These are phyloP conservation scores for Hyphopichia wangnamkhiaoensis DNA, from an alignment of 1,139 yeast genomes.

Conservation along the genomic window DNA sequence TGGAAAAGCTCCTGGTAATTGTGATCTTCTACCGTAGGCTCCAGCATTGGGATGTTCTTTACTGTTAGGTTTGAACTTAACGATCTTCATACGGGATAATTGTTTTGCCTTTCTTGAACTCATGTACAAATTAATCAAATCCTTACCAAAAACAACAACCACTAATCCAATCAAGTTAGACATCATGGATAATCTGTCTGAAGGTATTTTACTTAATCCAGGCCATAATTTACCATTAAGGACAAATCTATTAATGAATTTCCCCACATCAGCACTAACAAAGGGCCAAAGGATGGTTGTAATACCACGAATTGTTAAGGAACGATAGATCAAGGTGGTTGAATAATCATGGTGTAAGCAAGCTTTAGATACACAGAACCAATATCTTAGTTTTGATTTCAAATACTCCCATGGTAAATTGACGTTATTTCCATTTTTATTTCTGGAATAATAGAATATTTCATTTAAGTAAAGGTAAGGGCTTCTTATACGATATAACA, in stretches of 20 bases:
- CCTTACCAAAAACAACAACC: slow-evolving; percentile 35
- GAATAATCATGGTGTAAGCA: slow-evolving; percentile 41
- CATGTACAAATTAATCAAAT: slow-evolving; percentile 31
- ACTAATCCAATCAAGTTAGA: slow-evolving; percentile 38
- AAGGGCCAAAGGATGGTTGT: slow-evolving; percentile 47
- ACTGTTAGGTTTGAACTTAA: too few species aligned
- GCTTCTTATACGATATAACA: background rate
- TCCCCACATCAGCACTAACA: slow-evolving; percentile 36
- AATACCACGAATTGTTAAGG: slow-evolving; percentile 28
- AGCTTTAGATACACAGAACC: slow-evolving; percentile 29
- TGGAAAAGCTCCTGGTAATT: slow-evolving; percentile 4
- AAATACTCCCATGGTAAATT: slow-evolving; percentile 13
- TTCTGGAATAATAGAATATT: too few species aligned
- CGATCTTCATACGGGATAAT: slow-evolving; percentile 18
- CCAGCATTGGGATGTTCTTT: too few species aligned
- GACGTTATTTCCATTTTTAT: too few species aligned
- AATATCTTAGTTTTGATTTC: slow-evolving; percentile 12
- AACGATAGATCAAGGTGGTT: slow-evolving; percentile 20
- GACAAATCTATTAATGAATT: slow-evolving; percentile 17
- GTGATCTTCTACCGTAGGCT: background rate
- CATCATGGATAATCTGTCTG: slow-evolving; percentile 28
- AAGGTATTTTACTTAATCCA: slow-evolving; percentile 14
- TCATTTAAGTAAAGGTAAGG: too few species aligned
- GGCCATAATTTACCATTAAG: slow-evolving; percentile 7
- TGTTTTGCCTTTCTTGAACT: slow-evolving; percentile 28